phyloP scores from a whole-genome alignment of 139 green algal species.

The Monoraphidium neglectum region DNA sequence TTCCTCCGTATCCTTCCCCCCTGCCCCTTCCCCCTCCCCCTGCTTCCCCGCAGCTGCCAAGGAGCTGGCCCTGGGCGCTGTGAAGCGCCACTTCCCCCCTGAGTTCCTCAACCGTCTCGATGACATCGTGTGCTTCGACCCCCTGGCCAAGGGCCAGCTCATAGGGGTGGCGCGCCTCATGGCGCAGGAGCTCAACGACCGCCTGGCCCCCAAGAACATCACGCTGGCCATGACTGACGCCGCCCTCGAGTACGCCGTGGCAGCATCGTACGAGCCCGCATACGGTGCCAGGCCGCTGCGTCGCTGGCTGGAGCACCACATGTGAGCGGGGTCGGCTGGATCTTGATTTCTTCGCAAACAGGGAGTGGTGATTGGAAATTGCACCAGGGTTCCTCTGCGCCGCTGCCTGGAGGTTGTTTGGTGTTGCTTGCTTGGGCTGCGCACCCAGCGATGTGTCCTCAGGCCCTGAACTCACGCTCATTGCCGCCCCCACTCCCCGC shows the following conservation, averaged over 20 bases:
- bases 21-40: too few relatives aligned
- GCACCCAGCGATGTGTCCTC: too few relatives aligned
- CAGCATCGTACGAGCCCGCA: slow-evolving; percentile 21
- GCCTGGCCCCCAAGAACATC: slow-evolving; percentile 71
- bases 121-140: slow-evolving; percentile 89
- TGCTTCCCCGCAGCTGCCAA: too few relatives aligned
- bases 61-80: slow-evolving; percentile 48
- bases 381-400: too few relatives aligned
- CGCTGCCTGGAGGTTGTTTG: too few relatives aligned
- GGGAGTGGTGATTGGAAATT: slow-evolving; percentile 68
- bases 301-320: slow-evolving; percentile 71
- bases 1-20: too few relatives aligned
- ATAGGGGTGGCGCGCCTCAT: slow-evolving; percentile 73
- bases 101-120: slow-evolving; percentile 93
- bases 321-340: neutral
- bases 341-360: neutral
- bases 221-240: slow-evolving; percentile 50
- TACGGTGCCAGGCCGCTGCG: slow-evolving; percentile 80
- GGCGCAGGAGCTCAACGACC: slow-evolving; percentile 61
- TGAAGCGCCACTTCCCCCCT: slow-evolving; percentile 77
- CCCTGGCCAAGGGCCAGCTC: slow-evolving; percentile 68
- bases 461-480: too few relatives aligned
- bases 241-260: slow-evolving; percentile 58
- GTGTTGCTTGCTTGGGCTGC: too few relatives aligned
- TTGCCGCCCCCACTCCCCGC: too few relatives aligned